A percentile compares a stretch with the other conserved stretches of the same genome.
Conservation (phyloP, 495 filamentous ascomycete genomes). For the Hyaloscypha hepaticicola region DNA sequence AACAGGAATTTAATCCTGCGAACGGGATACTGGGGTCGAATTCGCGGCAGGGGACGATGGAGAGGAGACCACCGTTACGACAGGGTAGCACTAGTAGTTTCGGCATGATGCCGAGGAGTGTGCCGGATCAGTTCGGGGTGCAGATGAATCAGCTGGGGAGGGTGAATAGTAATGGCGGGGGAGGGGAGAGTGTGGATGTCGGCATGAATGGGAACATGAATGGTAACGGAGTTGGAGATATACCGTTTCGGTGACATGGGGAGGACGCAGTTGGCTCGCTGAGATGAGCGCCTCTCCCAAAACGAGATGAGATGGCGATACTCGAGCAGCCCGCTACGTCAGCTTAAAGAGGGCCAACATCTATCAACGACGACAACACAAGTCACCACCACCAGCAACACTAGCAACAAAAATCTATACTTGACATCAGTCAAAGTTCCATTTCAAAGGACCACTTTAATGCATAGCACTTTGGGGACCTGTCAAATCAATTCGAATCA, state of each 20-base stretch:
- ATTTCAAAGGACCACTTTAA: neutral
- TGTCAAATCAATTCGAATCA: no score
- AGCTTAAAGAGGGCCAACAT: neutral
- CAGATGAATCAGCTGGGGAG: slow-evolving; percentile 15
- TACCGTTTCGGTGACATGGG: slow-evolving; percentile 20
- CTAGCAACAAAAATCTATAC: no score
- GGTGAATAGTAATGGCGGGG: slow-evolving; percentile 9
- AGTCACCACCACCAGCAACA: neutral
- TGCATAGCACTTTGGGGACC: neutral
- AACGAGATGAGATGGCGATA: no score
- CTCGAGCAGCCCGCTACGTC: neutral
- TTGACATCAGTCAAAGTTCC: neutral
- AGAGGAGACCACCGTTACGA: slow-evolving; percentile 25
- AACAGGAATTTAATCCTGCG: slow-evolving; percentile 23
- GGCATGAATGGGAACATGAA: slow-evolving; percentile 1
- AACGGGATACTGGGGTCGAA: neutral
- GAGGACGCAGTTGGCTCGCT: neutral
- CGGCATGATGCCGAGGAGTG: slow-evolving; percentile 30
- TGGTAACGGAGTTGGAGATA: slow-evolving; percentile 11
- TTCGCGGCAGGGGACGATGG: neutral
- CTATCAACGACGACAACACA: neutral
- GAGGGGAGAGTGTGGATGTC: neutral
- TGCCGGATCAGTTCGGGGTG: slow-evolving; percentile 23
- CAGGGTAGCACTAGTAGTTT: slow-evolving; percentile 21
- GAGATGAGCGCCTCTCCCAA: no score